phyloP scores from a whole-genome alignment of 192 early-diverging fungal genomes.

The Coemansia erecta region DNA sequence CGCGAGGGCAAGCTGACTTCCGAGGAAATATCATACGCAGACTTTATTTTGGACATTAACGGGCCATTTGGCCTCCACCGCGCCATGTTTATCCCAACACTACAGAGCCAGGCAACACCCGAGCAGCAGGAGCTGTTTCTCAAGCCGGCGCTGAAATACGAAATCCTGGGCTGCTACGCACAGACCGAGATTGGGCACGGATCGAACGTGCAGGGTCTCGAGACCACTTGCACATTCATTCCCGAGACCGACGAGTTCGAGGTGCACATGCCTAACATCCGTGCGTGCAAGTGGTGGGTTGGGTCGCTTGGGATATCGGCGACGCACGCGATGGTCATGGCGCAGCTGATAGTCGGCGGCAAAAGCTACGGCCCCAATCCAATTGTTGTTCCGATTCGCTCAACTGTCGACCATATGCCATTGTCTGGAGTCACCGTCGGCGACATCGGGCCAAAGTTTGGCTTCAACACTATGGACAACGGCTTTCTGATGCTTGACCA shows the following conservation, averaged over 20 bases:
- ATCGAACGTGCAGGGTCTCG: slow-evolving; percentile 82
- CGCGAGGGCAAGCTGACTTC: slow-evolving; percentile 31
- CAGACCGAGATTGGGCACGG: slow-evolving; percentile 76
- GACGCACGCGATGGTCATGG: slow-evolving; percentile 86
- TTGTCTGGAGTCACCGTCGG: slow-evolving; percentile 79
- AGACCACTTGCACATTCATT: slow-evolving; percentile 83
- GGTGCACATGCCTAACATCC: slow-evolving; percentile 74
- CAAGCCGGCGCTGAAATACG: slow-evolving; percentile 65
- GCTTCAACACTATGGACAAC: slow-evolving; percentile 83
- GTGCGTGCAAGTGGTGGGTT: slow-evolving; percentile 86
- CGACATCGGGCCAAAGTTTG: slow-evolving; percentile 87
- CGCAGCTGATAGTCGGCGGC: slow-evolving; percentile 68
- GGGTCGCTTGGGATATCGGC: slow-evolving; percentile 77
- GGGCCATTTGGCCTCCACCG: slow-evolving; percentile 68
- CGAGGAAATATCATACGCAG: slow-evolving; percentile 55
- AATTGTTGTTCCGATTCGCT: slow-evolving; percentile 79
- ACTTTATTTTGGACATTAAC: slow-evolving; percentile 52
- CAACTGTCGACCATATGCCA: slow-evolving; percentile 67
- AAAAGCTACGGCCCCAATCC: slow-evolving; percentile 77
- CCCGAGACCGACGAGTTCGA: slow-evolving; percentile 85
- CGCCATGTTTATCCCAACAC: slow-evolving; percentile 80
- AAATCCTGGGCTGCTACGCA: slow-evolving; percentile 84
- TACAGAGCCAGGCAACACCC: slow-evolving; percentile 67
- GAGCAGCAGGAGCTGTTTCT: slow-evolving; percentile 81
- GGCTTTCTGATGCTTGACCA: slow-evolving; percentile 82